Percentiles rank a stretch among this genome's conserved stretches.
Conservation (phyloP, 192 early-diverging fungal genomes). For the Lunasporangiospora selenospora region DNA sequence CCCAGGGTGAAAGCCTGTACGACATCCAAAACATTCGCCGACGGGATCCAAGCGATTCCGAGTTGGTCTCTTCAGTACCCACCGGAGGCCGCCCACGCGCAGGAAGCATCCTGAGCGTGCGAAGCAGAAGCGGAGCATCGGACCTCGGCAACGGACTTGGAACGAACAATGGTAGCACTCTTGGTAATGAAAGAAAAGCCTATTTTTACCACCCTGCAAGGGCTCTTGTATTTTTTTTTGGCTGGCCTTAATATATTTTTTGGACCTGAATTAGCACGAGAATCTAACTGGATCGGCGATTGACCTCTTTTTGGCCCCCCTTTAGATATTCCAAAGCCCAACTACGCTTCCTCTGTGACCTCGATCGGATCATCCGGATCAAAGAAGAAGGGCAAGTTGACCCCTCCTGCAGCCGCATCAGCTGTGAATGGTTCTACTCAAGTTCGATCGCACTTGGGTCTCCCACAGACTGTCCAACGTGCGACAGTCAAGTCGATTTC, state of each 20-base stretch:
- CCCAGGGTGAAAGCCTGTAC: slow-evolving; percentile 27
- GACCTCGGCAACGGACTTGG: slow-evolving; percentile 9
- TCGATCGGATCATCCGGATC: slow-evolving; percentile 32
- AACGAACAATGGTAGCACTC: slow-evolving; percentile 11
- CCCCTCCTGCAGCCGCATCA: slow-evolving; percentile 40
- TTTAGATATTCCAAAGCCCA: slow-evolving; percentile 42
- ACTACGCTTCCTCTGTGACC: slow-evolving; percentile 36
- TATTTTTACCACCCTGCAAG: too few species aligned
- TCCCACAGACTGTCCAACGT: slow-evolving; percentile 17
- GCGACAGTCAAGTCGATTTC: slow-evolving; percentile 35
- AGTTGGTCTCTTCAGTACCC: slow-evolving; percentile 2
- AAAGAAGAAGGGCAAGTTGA: slow-evolving; percentile 10
- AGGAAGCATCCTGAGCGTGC: slow-evolving; percentile 21
- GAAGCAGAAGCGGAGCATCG: slow-evolving; percentile 14
- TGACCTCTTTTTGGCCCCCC: neutral
- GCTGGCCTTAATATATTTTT: neutral
- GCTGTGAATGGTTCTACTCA: slow-evolving; percentile 27
- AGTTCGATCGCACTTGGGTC: slow-evolving; percentile 19
- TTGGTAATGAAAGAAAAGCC: slow-evolving; percentile 1
- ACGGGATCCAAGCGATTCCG: slow-evolving; percentile 12
- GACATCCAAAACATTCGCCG: slow-evolving; percentile 27
- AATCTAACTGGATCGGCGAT: too few species aligned
- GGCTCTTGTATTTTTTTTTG: neutral
- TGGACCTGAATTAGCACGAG: too few species aligned
- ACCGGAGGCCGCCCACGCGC: slow-evolving; percentile 20